Evolutionary conservation across 139 green algal species (phyloP), one percentile per base, ranked within the genome.

Genomic region (Chlamydomonas urium): DNA sequence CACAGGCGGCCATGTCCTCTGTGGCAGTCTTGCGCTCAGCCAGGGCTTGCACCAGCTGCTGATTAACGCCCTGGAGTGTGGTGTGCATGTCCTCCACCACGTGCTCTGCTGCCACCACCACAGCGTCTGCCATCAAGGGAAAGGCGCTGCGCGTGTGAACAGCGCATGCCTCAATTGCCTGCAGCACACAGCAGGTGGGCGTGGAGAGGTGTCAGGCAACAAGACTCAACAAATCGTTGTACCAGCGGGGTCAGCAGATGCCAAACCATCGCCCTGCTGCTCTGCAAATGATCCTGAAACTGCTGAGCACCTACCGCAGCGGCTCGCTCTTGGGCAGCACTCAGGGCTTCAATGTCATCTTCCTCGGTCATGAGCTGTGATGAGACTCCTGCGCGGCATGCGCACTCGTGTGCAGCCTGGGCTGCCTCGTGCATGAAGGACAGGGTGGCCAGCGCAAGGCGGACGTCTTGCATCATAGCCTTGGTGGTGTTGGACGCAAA

Each of bases 121-220:
- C 53, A 14, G 53, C 19, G n/a, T 63, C 53, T 32, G 53, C 53
- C 53, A 63, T 63, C 10, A 63, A 5, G 26, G 53, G 53, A 33
- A 63, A 63, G 26, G 53, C 53, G 53, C 53, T 63, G 53, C 53
- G 53, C 26, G 53, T 63, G 53, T 63, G 53, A 5, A 17, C 29
- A 14, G 21, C 53, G 26, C 53, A 63, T 26, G 21, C n/a, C 53
- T 63, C 53, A 17, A 34, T 14, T 36, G 53, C 53, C 53, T 63
- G 19, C n/a, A n/a, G n/a, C n/a, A n/a, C n/a, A n/a, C n/a, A n/a
- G n/a, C n/a, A n/a, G n/a, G n/a, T n/a, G n/a, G n/a, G n/a, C n/a
- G n/a, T n/a, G n/a, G n/a, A n/a, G n/a, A n/a, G n/a, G n/a, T n/a
- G n/a, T n/a, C n/a, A n/a, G n/a, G n/a, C n/a, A n/a, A n/a, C n/a